Evolutionary conservation across 768 basidiomycete genomes (phyloP).

Genomic region (Hygrocybe punicea): DNA sequence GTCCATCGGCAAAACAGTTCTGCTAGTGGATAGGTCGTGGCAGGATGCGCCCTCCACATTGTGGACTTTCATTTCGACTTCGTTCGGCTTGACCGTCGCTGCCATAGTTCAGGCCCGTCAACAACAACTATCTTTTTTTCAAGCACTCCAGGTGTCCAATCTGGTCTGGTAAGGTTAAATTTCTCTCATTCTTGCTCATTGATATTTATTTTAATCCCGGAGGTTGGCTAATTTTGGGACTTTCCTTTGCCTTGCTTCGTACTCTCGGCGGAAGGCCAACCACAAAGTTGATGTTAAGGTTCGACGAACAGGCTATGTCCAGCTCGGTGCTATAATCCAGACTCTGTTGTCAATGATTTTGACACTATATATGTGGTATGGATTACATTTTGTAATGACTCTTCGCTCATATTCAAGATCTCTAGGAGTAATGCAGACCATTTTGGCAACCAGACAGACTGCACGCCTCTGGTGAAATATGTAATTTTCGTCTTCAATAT

Average conservation of each 20-base stretch:
- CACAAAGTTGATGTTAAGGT: slow-evolving; percentile 3
- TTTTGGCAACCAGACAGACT: slow-evolving; percentile 27
- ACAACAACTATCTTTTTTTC: slow-evolving; percentile 35
- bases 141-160: slow-evolving; percentile 42
- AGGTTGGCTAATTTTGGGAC: slow-evolving; percentile 46
- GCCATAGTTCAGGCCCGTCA: slow-evolving; percentile 33
- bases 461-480: slow-evolving; percentile 31
- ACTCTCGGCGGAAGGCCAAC: slow-evolving; percentile 35
- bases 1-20: slow-evolving; percentile 29
- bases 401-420: neutral
- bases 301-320: slow-evolving; percentile 26
- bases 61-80: slow-evolving; percentile 44
- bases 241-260: slow-evolving; percentile 41
- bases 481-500: slow-evolving; percentile 35
- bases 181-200: neutral
- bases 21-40: slow-evolving; percentile 42
- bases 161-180: slow-evolving; percentile 35
- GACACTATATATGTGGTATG: slow-evolving; percentile 39
- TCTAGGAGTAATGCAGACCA: slow-evolving; percentile 30
- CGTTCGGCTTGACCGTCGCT: slow-evolving; percentile 40
- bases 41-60: slow-evolving; percentile 38
- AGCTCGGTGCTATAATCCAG: slow-evolving; percentile 39
- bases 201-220: neutral
- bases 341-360: slow-evolving; percentile 38
- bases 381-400: neutral